A percentile compares a stretch with the other conserved stretches of the same genome.
Evolutionary conservation across 768 basidiomycete genomes (phyloP).

Genomic region (Termitomyces sp.): DNA sequence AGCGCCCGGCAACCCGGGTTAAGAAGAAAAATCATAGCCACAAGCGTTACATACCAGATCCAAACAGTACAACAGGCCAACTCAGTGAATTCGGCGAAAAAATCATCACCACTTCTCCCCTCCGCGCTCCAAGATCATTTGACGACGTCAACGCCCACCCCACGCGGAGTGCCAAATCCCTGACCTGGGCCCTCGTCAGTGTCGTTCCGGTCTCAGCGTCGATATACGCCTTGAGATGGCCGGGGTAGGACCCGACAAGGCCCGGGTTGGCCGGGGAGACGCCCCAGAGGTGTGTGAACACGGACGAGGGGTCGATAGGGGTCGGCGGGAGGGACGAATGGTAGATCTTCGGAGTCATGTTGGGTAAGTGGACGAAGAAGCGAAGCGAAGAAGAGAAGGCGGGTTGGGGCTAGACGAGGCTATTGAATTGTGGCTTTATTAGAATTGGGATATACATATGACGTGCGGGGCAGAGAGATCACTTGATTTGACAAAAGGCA

Average conservation of each 20-base stretch:
- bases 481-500: too few species aligned
- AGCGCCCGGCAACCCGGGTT: too few species aligned
- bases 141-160: conserved; percentile 50
- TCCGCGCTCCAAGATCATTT: conserved; percentile 32
- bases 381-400: not conserved
- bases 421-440: not conserved
- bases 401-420: not conserved
- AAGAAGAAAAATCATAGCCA: too few species aligned
- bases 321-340: conserved; percentile 38
- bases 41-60: too few species aligned
- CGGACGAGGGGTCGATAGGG: conserved; percentile 36
- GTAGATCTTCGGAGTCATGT: conserved; percentile 38
- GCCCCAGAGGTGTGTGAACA: conserved; percentile 49
- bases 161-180: conserved; percentile 51
- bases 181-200: conserved; percentile 54
- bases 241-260: conserved; percentile 41
- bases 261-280: conserved; percentile 22
- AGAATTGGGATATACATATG: too few species aligned
- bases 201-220: conserved; percentile 58
- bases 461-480: too few species aligned
- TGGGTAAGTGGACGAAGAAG: not conserved
- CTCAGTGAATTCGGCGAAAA: too few species aligned
- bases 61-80: too few species aligned
- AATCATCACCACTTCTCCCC: conserved; percentile 60
- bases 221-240: conserved; percentile 52